Base-by-base conservation (phyloP, 2,329 filamentous ascomycete species). In the Teratosphaeria gauchensis region DNA sequence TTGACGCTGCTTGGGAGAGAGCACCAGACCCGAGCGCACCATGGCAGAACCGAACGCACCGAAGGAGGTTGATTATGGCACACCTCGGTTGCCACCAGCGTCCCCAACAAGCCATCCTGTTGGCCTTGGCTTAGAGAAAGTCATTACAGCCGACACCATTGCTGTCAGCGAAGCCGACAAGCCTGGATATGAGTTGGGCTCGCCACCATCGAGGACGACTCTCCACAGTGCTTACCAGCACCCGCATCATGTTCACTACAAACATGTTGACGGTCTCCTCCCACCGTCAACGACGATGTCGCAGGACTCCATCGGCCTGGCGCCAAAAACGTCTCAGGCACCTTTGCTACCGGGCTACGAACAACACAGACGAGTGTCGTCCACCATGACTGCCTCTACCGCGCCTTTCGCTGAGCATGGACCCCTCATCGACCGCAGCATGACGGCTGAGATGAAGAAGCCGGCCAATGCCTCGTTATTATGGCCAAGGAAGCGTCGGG, bases 401-500 rank as follows among this genome's bases (percentile, higher is more conserved):
- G 21, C 59, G 14, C 42, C 42, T 19, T 61, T 54, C 24, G 59
- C 60, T 4, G 57, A 63, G 53, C 58, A 59, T 53, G 61, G 61
- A 11, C 57, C 56, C 9, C 54, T 51, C n/a, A 61, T 61, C 32
- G 38, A 59, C 33, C 51, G 57, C 8, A 35, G 55, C 30, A 46
- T 51, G 48, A 66, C 67, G 3, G 65, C 65, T 32, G 53, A 63
- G 54, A 60, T 30, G 19, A 59, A 64, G 19, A 61, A 64, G 53
- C 56, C 64, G 3, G 54, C 59, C 1, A 68, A 74, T 55, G 66
- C 73, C 51, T 67, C 74, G 30, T 65, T 79, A 4, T 64, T 71
- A 30, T 88, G 85, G 85, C 79, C 75, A 54, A 76, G 75, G 46
- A 71, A 84, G 31, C 77, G 84, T 51, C 72, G 76, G 21, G 64